phyloP scores from a whole-genome alignment of 2,329 filamentous ascomycete genomes.

The Pseudonectria foliicola region DNA sequence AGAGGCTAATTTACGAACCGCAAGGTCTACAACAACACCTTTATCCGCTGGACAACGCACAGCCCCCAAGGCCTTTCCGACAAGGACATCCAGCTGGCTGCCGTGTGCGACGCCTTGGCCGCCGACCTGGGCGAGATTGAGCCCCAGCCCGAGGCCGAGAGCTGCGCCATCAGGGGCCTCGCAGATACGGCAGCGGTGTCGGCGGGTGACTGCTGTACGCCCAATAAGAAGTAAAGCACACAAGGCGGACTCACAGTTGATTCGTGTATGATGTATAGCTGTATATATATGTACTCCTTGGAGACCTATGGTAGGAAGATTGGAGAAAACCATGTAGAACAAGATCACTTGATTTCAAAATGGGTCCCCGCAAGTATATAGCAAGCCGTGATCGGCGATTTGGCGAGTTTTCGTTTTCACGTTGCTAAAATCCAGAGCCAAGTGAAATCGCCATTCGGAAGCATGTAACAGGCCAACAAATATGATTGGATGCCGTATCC shows the following conservation, averaged over 20 bases:
- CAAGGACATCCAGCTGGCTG: conserved; percentile 56
- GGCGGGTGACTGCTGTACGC: conserved; percentile 49
- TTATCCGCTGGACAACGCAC: conserved; percentile 69
- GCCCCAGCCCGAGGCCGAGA: conserved; percentile 22
- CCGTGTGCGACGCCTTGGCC: conserved; percentile 54
- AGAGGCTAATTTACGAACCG: conserved; percentile 1
- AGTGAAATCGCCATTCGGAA: no score
- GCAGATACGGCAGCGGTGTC: conserved; percentile 38
- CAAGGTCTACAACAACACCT: conserved; percentile 62
- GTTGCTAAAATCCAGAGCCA: no score
- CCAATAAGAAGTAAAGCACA: conserved; percentile 30
- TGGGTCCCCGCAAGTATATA: no score
- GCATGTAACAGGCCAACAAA: no score
- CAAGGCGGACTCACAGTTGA: no score
- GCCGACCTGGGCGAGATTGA: conserved; percentile 48
- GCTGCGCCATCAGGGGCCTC: conserved; percentile 34
- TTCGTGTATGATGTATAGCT: background rate
- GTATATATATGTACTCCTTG: background rate
- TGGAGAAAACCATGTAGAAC: background rate
- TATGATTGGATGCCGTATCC: no score
- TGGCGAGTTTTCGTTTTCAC: no score
- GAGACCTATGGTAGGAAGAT: background rate
- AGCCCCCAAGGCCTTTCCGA: conserved; percentile 56
- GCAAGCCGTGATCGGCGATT: no score
- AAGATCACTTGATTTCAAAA: no score